Conservation (phyloP, 2,329 filamentous ascomycete species). For the Chrysosphaeria jannelii region DNA sequence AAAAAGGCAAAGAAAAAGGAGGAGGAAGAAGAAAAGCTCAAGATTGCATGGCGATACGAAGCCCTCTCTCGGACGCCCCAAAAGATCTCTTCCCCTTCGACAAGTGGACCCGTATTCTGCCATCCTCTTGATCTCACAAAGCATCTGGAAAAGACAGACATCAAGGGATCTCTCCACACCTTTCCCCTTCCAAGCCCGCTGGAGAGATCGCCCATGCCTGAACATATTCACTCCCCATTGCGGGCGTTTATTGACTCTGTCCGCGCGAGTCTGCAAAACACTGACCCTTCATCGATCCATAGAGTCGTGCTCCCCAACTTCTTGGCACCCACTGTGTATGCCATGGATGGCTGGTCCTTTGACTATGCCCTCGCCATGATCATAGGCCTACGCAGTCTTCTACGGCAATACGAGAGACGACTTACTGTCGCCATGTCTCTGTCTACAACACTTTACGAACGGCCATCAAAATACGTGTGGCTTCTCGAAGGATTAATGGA, state of each 20-base stretch:
- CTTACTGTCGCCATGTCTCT: slow-evolving; percentile 48
- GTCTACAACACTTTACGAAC: slow-evolving; percentile 51
- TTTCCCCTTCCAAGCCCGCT: slow-evolving; percentile 18
- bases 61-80: slow-evolving; percentile 14
- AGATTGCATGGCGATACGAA: slow-evolving; percentile 97
- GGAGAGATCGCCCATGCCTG: slow-evolving; percentile 3
- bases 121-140: slow-evolving; percentile 45
- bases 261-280: slow-evolving; percentile 21
- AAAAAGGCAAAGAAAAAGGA: slow-evolving; percentile 5
- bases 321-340: slow-evolving; percentile 63
- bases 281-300: slow-evolving; percentile 33
- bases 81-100: neutral
- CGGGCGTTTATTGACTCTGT: slow-evolving; percentile 29
- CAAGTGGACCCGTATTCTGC: slow-evolving; percentile 19
- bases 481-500: slow-evolving; percentile 72
- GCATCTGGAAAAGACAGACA: slow-evolving; percentile 19
- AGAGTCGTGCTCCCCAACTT: slow-evolving; percentile 62
- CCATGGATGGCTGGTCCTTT: slow-evolving; percentile 36
- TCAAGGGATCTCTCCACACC: slow-evolving; percentile 19
- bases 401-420: slow-evolving; percentile 33
- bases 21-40: slow-evolving; percentile 29
- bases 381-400: slow-evolving; percentile 43
- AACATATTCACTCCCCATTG: slow-evolving; percentile 21
- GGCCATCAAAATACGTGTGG: slow-evolving; percentile 35
- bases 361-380: slow-evolving; percentile 51